Percentiles rank a stretch among this genome's conserved stretches.
Conservation (phyloP, 495 filamentous ascomycete genomes). For the Trichoderma orchidacearum region DNA sequence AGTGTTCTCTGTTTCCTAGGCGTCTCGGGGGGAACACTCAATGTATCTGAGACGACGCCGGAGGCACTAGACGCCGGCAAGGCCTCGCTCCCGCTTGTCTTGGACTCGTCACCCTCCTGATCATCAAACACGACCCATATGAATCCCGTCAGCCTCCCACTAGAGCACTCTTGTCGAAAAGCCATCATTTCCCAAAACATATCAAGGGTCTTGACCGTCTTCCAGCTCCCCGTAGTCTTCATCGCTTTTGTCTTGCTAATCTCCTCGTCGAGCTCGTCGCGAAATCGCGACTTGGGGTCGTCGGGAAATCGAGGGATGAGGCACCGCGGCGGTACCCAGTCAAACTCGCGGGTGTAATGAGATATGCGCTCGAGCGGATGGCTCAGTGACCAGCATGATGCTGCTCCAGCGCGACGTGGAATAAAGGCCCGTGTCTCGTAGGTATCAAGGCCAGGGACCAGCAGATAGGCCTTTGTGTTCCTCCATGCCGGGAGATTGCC, state of each 20-base stretch:
- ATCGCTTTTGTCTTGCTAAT: constrained; percentile 25
- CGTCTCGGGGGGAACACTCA: constrained; percentile 7
- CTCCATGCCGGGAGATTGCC: constrained; percentile 15
- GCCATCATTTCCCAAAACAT: constrained; percentile 99
- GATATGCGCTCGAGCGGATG: constrained; percentile 47
- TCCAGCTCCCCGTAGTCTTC: constrained; percentile 56
- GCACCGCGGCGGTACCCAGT: constrained; percentile 58
- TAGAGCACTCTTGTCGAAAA: constrained; percentile 88
- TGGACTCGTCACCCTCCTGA: background rate
- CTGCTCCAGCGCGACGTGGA: constrained; percentile 25
- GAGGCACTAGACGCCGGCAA: background rate
- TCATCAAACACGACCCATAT: constrained; percentile 78
- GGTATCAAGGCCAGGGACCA: constrained; percentile 73
- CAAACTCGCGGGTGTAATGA: constrained; percentile 46
- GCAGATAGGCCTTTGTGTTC: constrained; percentile 55
- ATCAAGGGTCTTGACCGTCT: constrained; percentile 64
- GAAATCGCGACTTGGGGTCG: constrained; percentile 87
- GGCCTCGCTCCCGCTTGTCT: too few species aligned
- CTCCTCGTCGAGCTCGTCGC: constrained; percentile 73
- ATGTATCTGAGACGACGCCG: background rate
- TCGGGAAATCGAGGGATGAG: constrained; percentile 87
- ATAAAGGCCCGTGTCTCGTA: constrained; percentile 57
- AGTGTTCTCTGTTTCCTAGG: background rate
- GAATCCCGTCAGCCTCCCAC: constrained; percentile 83
- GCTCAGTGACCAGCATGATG: constrained; percentile 36